phyloP scores from a whole-genome alignment of 2,329 filamentous ascomycete species.

The Aspergillus chevalieri region DNA sequence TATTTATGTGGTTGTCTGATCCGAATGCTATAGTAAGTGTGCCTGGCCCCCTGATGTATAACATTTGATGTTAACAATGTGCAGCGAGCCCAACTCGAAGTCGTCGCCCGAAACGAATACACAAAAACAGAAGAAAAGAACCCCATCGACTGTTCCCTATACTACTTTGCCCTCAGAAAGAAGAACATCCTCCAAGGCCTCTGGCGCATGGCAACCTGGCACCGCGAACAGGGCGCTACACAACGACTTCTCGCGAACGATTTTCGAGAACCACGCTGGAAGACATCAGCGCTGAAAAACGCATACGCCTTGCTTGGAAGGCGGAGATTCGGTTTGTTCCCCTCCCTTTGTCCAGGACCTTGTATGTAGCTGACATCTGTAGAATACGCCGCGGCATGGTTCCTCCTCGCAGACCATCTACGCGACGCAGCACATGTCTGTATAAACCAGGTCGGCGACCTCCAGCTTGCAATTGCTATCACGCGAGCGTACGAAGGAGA shows the following conservation, averaged over 20 bases:
- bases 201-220: conserved; percentile 91
- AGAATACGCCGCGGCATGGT: conserved; percentile 95
- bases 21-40: conserved; percentile 62
- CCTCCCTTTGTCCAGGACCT: neutral
- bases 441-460: conserved; percentile 76
- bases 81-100: conserved; percentile 73
- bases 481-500: conserved; percentile 85
- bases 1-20: conserved; percentile 94
- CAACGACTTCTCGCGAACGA: conserved; percentile 79
- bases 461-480: conserved; percentile 84
- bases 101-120: conserved; percentile 90
- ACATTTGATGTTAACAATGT: conserved; percentile 5
- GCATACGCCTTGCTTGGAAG: conserved; percentile 92
- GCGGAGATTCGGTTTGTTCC: conserved; percentile 65
- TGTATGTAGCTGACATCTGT: conserved; percentile 2
- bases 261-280: conserved; percentile 81
- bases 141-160: conserved; percentile 83
- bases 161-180: conserved; percentile 84
- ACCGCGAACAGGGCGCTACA: conserved; percentile 76
- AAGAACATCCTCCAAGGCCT: conserved; percentile 84
- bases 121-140: conserved; percentile 81
- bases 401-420: conserved; percentile 78
- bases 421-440: conserved; percentile 82
- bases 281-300: conserved; percentile 85
- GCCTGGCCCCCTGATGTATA: neutral